Percentiles rank a stretch among this genome's conserved stretches.
These are phyloP conservation scores for Phytopythium delawarense DNA, from an alignment of 352 stramenopile species.

Conservation along the genomic window DNA sequence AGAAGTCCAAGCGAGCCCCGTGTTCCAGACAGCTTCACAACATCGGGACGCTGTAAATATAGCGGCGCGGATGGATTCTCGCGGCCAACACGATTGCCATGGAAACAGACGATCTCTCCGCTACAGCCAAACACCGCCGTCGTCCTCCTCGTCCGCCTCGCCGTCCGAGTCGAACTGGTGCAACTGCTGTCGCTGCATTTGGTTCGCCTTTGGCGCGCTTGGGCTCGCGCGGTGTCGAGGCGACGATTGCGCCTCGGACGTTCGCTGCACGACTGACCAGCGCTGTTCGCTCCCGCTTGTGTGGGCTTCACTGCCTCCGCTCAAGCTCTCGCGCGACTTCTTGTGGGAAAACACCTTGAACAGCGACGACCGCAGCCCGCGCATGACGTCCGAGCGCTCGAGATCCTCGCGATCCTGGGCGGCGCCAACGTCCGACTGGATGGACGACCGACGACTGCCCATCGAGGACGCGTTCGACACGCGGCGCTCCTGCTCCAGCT, in stretches of 20 bases:
- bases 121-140: constrained; percentile 62
- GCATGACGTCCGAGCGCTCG: constrained; percentile 31
- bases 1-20: neutral
- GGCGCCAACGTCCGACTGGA: constrained; percentile 23
- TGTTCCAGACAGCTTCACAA: neutral
- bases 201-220: neutral
- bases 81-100: neutral
- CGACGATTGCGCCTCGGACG: constrained; percentile 23
- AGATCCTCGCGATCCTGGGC: constrained; percentile 20
- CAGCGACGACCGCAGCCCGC: constrained; percentile 33
- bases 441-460: constrained; percentile 28
- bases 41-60: neutral
- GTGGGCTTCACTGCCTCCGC: constrained; percentile 7
- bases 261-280: constrained; percentile 14
- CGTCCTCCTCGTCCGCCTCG: constrained; percentile 33
- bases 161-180: constrained; percentile 19
- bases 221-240: constrained; percentile 13
- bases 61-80: neutral
- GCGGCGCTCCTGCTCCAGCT: constrained; percentile 46
- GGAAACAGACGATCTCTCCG: neutral
- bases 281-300: neutral
- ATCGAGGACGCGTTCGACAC: constrained; percentile 23
- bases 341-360: constrained; percentile 20
- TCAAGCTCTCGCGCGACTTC: constrained; percentile 6
- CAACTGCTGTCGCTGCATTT: constrained; percentile 9